Base-by-base conservation (phyloP, 108 stramenopile species). In the Nannochloropsis gaditana region DNA sequence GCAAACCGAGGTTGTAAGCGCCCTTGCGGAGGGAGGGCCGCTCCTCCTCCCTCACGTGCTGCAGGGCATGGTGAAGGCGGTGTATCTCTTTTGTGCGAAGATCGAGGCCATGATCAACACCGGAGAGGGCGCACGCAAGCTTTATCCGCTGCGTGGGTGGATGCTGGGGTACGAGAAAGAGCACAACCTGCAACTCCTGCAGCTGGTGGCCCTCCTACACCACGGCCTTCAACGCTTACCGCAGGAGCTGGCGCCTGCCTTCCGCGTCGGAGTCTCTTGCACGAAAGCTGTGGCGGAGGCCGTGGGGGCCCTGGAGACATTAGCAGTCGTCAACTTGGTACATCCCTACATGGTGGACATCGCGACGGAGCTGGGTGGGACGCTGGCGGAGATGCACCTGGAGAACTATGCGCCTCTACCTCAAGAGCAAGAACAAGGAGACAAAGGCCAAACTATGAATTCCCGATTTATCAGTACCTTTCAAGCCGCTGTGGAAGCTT, bases 161-260 rank as follows among this genome's bases (percentile, higher is more conserved):
- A 73, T 73, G 59, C 59, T 73, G n/a, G 59, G 59, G n/a, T n/a
- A 73, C 19, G 84, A 88, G 59, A 84, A 88, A 44, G 50, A 86
- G 83, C 87, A 88, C 42, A 88, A 88, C 83, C 21, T 87, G 21
- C 86, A 88, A 83, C 83, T 88, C 42, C 10, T 88, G 44, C 82
- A 84, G 73, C 83, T 88, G 84, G 83, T 88, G 44, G 83, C 83
- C 11, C 83, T 84, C 44, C 84, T 88, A 9, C 82, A 86, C n/a
- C 82, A 86, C 21, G 87, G 82, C 9, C 45, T 88, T 42, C 86
- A 80, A 41, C 47, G 79, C 44, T 44, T 87, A 41, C 83, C 83
- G 31, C 44, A 42, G 41, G 11, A 83, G 5, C 19, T 87, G 5
- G n/a, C n/a, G 80, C 83, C 85, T 21, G 83, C 11, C 9, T 8